Evolutionary conservation across 2,329 filamentous ascomycete genomes (phyloP), one percentile per base, ranked within the genome.

Genomic region (Penicillium sumatraense): DNA sequence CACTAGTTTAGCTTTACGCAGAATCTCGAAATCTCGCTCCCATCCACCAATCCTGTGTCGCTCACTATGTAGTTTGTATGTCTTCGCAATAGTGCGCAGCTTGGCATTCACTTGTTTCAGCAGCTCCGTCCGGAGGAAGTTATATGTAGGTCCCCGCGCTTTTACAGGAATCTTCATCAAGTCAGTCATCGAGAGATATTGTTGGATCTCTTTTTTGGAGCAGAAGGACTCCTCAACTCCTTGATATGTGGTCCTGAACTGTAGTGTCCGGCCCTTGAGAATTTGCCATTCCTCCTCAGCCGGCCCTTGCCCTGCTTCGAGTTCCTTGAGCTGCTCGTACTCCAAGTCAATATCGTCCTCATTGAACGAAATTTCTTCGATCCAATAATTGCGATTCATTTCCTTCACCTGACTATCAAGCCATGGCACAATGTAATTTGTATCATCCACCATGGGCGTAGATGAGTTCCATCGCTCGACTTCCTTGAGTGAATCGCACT

Each of bases 61-160:
- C 10, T 75, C 74, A 26, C 83, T 82, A 3, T 78, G 73, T 1
- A 74, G 66, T 10, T 79, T 70, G 62, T 87, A 89, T 5, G 77
- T 61, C 26, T 72, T 72, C 1, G 85, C 78, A 1, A 84, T 65
- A 0, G 72, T 61, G 2, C 81, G 79, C 44, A 93, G 79, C 1
- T 75, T 67, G 0, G 68, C 53, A 1, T 75, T 65, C 1, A 87
- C 72, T 1, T 72, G 67, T 1, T 72, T 71, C 51, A 90, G 82
- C 1, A 85, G 71, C 49, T 78, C 70, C 1, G 78, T 72, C 61
- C 87, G 84, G 52, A 93, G 81, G 52, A 83, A 76, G 40, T 84
- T 82, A 71, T 93, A 96, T 0, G 93, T 77, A 0, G 80, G 76
- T 0, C 87, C 87, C 5, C 91, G 85, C 16, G 81, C 70, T 3